Conservation (phyloP, 345 rosid genomes). For the Rhodomyrtus tomentosa region DNA sequence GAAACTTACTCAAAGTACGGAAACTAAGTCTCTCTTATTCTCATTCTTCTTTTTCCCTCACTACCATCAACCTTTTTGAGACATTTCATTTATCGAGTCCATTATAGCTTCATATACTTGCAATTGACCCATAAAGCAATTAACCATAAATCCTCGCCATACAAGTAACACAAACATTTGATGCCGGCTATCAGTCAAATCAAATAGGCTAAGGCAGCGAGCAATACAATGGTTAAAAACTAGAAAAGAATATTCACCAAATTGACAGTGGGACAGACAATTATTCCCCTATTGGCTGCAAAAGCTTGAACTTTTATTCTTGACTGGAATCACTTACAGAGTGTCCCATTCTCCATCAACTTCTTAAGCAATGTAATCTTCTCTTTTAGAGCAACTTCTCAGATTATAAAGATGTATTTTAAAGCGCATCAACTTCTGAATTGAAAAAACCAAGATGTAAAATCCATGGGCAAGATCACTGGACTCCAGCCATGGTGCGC, state of each 20-base stretch:
- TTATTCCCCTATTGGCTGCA: neutral
- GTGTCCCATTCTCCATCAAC: neutral
- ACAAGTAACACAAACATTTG: neutral
- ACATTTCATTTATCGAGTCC: neutral
- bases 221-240: neutral
- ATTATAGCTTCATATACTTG: neutral
- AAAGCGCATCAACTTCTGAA: neutral
- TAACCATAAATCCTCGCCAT: neutral
- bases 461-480: neutral
- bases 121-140: neutral
- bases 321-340: neutral
- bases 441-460: neutral
- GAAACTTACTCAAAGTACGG: neutral
- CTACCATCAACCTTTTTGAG: neutral
- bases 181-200: neutral
- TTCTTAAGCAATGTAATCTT: neutral
- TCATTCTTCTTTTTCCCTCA: neutral
- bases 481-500: neutral
- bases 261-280: neutral
- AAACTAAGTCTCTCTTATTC: neutral
- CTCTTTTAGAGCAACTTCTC: neutral
- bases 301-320: neutral
- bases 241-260: neutral
- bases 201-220: neutral
- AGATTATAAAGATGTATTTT: neutral